Base-by-base conservation (phyloP, 2,329 filamentous ascomycete species). In the Pseudogymnoascus sp. region DNA sequence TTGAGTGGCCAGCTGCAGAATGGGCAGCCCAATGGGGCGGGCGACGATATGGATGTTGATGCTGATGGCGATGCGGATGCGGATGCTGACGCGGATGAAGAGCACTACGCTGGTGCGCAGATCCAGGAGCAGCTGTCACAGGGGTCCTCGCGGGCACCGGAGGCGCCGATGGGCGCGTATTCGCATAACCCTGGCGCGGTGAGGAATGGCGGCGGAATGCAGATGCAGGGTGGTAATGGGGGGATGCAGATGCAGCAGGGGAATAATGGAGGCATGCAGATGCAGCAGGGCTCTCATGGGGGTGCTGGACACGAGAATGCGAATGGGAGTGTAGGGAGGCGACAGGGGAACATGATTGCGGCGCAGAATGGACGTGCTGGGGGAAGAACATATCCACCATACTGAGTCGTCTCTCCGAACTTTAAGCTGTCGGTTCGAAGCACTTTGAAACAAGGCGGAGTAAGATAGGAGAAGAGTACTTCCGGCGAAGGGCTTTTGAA, bases 1-100 rank as follows among this genome's bases (percentile, higher is more conserved):
- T 72, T 87, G 63, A 68, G 70, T 67, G 62, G 68, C n/a, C 72
- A 70, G 36, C 70, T 70, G 36, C 68, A 67, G 21, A 70, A 68
- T 39, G 71, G 67, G 45, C 69, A 51, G 16, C 68, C 67, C 68
- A 66, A 77, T 63, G 76, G 79, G 63, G 77, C 75, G 16, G 45
- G 57, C n/a, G 63, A 41, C 2, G 65, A 60, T 11, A 66, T 66
- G 65, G 65, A 64, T 25, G 41, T 62, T 14, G 65, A 62, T 41
- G 62, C 63, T 51, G 69, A 71, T 28, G 67, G 63, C 6, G 66
- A 67, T 23, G 62, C 64, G 45, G 65, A 62, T 28, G 63, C 61
- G 1, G 61, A 63, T 23, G 43, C 31, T 3, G 63, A 63, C 19
- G 43, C 31, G 13, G 63, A 48, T n/a, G 39, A 41, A 8, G 25